A percentile compares a stretch with the other conserved stretches of the same genome.
Conservation (phyloP, 495 filamentous ascomycete species). For the Penicillium manginii region DNA sequence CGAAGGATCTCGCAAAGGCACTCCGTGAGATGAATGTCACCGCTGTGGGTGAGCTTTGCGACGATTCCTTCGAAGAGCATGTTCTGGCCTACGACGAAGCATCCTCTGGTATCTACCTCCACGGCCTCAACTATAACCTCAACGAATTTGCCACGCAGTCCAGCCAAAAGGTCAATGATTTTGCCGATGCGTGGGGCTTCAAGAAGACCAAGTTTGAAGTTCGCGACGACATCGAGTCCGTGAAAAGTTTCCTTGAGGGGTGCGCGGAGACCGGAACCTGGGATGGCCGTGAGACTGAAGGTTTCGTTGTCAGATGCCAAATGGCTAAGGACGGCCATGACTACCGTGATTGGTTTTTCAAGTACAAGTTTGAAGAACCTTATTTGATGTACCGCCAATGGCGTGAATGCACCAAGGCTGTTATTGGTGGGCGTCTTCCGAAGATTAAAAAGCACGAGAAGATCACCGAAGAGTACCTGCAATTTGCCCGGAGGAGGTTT, state of each 20-base stretch:
- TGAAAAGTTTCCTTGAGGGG: conserved; percentile 78
- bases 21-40: conserved; percentile 83
- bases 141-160: conserved; percentile 87
- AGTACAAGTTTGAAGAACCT: conserved; percentile 99
- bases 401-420: conserved; percentile 92
- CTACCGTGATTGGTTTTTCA: conserved; percentile 96
- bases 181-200: conserved; percentile 94
- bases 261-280: conserved; percentile 86
- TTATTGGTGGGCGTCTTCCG: conserved; percentile 76
- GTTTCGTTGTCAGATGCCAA: conserved; percentile 93
- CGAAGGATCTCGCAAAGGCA: conserved; percentile 72
- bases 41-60: conserved; percentile 94
- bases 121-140: conserved; percentile 93
- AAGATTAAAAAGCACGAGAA: conserved; percentile 82
- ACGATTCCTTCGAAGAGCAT: conserved; percentile 95
- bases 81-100: conserved; percentile 88
- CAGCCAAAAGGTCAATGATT: conserved; percentile 75
- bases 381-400: conserved; percentile 98
- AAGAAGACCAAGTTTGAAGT: conserved; percentile 81
- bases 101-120: conserved; percentile 87
- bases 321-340: conserved; percentile 51
- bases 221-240: conserved; percentile 71
- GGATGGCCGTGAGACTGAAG: conserved; percentile 89
- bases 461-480: conserved; percentile 89
- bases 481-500: conserved; percentile 76